Conservation (phyloP, 2,329 filamentous ascomycete species). For the Reticulascus tulasneorum region DNA sequence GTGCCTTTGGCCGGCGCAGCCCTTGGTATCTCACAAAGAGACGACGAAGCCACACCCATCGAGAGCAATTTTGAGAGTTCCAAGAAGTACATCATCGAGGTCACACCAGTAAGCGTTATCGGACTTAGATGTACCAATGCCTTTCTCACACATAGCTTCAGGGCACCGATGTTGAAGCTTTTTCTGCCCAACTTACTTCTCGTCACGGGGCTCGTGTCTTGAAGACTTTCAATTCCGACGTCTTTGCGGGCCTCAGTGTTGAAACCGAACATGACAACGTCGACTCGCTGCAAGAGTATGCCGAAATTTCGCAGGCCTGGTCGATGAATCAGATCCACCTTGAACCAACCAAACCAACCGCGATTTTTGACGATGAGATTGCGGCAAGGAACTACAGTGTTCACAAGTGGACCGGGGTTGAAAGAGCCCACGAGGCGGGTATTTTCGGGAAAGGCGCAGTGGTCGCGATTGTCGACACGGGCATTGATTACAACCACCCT, state of each 20-base stretch:
- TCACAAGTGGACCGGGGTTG: conserved; percentile 34
- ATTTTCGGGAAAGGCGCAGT: conserved; percentile 33
- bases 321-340: conserved; percentile 18
- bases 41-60: background rate
- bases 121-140: too few species aligned
- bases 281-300: conserved; percentile 27
- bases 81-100: conserved; percentile 11
- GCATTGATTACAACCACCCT: conserved; percentile 35
- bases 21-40: too few species aligned
- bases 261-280: conserved; percentile 22
- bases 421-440: conserved; percentile 31
- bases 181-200: conserved; percentile 7
- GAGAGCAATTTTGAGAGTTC: conserved; percentile 6
- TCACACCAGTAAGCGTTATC: conserved; percentile 3
- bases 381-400: conserved; percentile 21
- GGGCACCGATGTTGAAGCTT: conserved; percentile 1
- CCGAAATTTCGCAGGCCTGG: conserved; percentile 32
- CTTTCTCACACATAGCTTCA: background rate
- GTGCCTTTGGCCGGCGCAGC: too few species aligned
- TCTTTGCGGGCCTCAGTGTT: conserved; percentile 25
- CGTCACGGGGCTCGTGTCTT: conserved; percentile 13
- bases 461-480: conserved; percentile 36
- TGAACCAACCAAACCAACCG: conserved; percentile 9
- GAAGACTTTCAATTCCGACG: conserved; percentile 20
- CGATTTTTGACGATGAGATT: conserved; percentile 8